Evolutionary conservation across 164 flowering plant genomes (phyloP).

Genomic region (Echeveria elegans): DNA sequence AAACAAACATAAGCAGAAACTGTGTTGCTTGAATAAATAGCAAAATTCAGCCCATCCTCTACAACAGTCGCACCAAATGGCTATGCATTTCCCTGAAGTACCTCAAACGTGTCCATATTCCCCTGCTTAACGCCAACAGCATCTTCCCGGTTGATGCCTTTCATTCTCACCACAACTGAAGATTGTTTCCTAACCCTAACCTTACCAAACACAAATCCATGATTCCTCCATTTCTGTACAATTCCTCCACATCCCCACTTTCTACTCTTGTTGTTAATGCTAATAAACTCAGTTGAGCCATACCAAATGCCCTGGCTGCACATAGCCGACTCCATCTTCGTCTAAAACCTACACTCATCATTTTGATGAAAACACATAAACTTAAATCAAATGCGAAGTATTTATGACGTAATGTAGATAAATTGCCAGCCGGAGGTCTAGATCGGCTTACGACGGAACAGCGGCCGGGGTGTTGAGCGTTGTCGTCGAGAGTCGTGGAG

Average conservation of each 20-base stretch:
- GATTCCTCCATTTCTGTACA: neutral
- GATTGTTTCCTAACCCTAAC: slow-evolving; percentile 7
- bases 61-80: slow-evolving; percentile 77
- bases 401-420: too few species aligned
- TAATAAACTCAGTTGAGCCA: neutral
- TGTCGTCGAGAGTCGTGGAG: too few species aligned
- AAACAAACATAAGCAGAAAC: slow-evolving; percentile 63
- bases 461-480: too few species aligned
- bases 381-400: too few species aligned
- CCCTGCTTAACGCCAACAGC: slow-evolving; percentile 36
- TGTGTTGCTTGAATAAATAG: slow-evolving; percentile 56
- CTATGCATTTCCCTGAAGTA: slow-evolving; percentile 46
- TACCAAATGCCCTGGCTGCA: neutral
- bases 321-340: slow-evolving; percentile 3
- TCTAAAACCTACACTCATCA: neutral
- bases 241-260: slow-evolving; percentile 8
- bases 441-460: too few species aligned
- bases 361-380: neutral
- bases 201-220: slow-evolving; percentile 1
- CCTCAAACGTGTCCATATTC: slow-evolving; percentile 26
- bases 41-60: slow-evolving; percentile 81
- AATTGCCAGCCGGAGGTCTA: too few species aligned
- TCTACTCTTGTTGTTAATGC: neutral
- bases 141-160: slow-evolving; percentile 27
- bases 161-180: slow-evolving; percentile 16